A percentile compares a stretch with the other conserved stretches of the same genome.
These are phyloP conservation scores for Henckelia pumila DNA, from an alignment of 257 asterid species.

Conservation along the genomic window DNA sequence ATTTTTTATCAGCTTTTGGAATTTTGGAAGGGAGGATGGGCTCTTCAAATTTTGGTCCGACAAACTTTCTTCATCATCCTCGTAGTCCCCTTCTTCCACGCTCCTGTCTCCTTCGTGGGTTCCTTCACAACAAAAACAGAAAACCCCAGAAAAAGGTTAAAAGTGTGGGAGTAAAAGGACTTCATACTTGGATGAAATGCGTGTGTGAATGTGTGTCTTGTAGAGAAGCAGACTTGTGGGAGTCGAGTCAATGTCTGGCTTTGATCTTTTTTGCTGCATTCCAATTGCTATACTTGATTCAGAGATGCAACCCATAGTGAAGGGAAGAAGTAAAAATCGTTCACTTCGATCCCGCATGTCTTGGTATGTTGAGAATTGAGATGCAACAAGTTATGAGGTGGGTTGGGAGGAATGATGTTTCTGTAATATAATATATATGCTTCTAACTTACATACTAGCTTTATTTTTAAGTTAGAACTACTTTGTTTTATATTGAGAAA, in stretches of 20 bases:
- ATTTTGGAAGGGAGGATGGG: slow-evolving; percentile 42
- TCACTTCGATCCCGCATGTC: slow-evolving; percentile 64
- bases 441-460: slow-evolving; percentile 29
- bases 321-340: slow-evolving; percentile 61
- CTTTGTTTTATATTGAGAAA: slow-evolving; percentile 31
- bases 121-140: slow-evolving; percentile 32
- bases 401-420: slow-evolving; percentile 35
- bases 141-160: slow-evolving; percentile 20
- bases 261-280: slow-evolving; percentile 51
- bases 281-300: slow-evolving; percentile 70
- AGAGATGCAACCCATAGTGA: slow-evolving; percentile 63
- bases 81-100: slow-evolving; percentile 37
- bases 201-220: slow-evolving; percentile 10
- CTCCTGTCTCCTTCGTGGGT: slow-evolving; percentile 31
- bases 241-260: slow-evolving; percentile 32
- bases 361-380: slow-evolving; percentile 13
- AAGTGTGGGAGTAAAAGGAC: neutral
- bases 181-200: neutral
- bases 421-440: slow-evolving; percentile 26
- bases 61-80: slow-evolving; percentile 39
- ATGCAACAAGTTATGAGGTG: slow-evolving; percentile 31
- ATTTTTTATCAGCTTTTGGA: slow-evolving; percentile 66
- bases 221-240: slow-evolving; percentile 46
- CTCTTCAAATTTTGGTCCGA: slow-evolving; percentile 51
- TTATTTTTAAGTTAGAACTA: slow-evolving; percentile 51